Base-by-base conservation (phyloP, 2,329 filamentous ascomycete genomes). In the Pseudogymnoascus destructans region DNA sequence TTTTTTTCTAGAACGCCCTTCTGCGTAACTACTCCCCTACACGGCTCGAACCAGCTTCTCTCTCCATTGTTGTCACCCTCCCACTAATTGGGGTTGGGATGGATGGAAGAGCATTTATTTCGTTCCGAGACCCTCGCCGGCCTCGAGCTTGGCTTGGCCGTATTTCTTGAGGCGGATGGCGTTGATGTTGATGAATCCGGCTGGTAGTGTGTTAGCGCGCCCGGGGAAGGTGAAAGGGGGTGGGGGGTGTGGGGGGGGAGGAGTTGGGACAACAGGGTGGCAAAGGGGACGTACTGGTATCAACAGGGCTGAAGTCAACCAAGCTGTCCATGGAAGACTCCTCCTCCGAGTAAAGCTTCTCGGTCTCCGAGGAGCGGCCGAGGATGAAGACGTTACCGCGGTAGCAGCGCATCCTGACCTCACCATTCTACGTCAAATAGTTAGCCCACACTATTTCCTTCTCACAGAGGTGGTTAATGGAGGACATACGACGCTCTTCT, bases 291-390 rank as follows among this genome's bases (percentile, higher is more conserved):
- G 7, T 52, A 52, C 46, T 84, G 40, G 83, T 85, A 66, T 86
- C 84, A 61, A 74, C 74, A 15, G 84, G 83, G 64, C 75, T 75
- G 69, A 87, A 87, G 71, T 82, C 80, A 64, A 79, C 82, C 63
- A 87, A 78, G 64, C 82, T 81, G 69, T 89, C 86, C 84, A 87
- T 87, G 64, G 75, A 79, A 62, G 77, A 78, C 74, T 86, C 84
- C 66, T 76, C 76, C 72, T 78, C 80, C 65, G 79, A 77, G 70
- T 87, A 87, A 61, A 87, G 74, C 75, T 86, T 86, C 76, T 84
- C 81, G 7, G 82, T 86, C 68, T 84, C 75, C 27, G 73, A 77
- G 67, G 74, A 79, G 59, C 82, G 74, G 60, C 81, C 80, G 38
- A 85, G 68, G 59, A 86, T 74, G 70, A 71, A 75, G 69, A 84